phyloP scores from a whole-genome alignment of 2,329 filamentous ascomycete genomes.

The Sarocladium oryzae region DNA sequence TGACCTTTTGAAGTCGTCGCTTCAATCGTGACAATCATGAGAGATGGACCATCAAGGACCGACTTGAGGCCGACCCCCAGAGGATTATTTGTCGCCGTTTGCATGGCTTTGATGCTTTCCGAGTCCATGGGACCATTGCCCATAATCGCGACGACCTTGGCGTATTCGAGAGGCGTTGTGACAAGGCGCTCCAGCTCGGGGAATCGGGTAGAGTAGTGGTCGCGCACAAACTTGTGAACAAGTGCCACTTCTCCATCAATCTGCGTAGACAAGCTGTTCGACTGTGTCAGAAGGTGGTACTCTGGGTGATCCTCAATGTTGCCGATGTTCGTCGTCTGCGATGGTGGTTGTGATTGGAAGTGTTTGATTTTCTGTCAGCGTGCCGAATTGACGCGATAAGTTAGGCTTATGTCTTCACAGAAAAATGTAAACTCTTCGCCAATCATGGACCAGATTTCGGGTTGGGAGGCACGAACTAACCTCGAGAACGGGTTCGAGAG shows the following conservation, averaged over 20 bases:
- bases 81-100: constrained; percentile 71
- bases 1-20: constrained; percentile 82
- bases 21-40: constrained; percentile 96
- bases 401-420: constrained; percentile 60
- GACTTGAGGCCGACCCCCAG: constrained; percentile 68
- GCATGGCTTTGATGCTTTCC: constrained; percentile 72
- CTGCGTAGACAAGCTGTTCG: constrained; percentile 81
- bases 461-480: constrained; percentile 46
- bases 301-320: constrained; percentile 90
- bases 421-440: constrained; percentile 56
- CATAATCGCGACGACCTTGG: constrained; percentile 88
- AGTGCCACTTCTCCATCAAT: constrained; percentile 90
- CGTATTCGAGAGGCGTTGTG: constrained; percentile 88
- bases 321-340: constrained; percentile 61
- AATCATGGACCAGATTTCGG: constrained; percentile 15
- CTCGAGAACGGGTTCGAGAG: constrained; percentile 72
- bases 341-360: constrained; percentile 63
- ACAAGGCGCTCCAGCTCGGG: constrained; percentile 88
- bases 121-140: constrained; percentile 84
- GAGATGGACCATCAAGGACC: constrained; percentile 77
- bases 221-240: constrained; percentile 93
- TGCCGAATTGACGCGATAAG: constrained; percentile 37
- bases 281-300: constrained; percentile 81
- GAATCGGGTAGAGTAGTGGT: constrained; percentile 91
- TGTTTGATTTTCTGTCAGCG: constrained; percentile 67